Evolutionary conservation across 306 rosid genomes (phyloP).

Genomic region (cucumber (Cucumis sativus)): Cucumber_9930_V3 NC_026661.2:15187001-15187500

Average conservation of each 20-base stretch:
- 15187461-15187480: slow-evolving; percentile 58
- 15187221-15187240: slow-evolving; percentile 57
- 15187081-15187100: slow-evolving; percentile 49
- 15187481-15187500: slow-evolving; percentile 81
- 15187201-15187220: slow-evolving; percentile 77
- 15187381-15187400: slow-evolving; percentile 81
- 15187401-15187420: slow-evolving; percentile 66
- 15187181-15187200: slow-evolving; percentile 65
- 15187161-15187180: slow-evolving; percentile 29
- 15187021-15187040: slow-evolving; percentile 30
- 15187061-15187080: slow-evolving; percentile 47
- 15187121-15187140: slow-evolving; percentile 50
- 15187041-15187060: slow-evolving; percentile 39
- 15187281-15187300: slow-evolving; percentile 78
- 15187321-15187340: slow-evolving; percentile 51
- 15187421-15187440: slow-evolving; percentile 52
- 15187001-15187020: slow-evolving; percentile 64
- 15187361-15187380: slow-evolving; percentile 49
- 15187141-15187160: slow-evolving; percentile 51
- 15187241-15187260: slow-evolving; percentile 50
- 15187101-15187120: slow-evolving; percentile 73
- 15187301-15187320: slow-evolving; percentile 69
- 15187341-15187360: slow-evolving; percentile 30
- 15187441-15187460: slow-evolving; percentile 55
- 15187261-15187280: slow-evolving; percentile 52